Evolutionary conservation across 306 rosid species (phyloP), one percentile per base, ranked within the genome.

Genomic region (Lablab purpureus): DNA sequence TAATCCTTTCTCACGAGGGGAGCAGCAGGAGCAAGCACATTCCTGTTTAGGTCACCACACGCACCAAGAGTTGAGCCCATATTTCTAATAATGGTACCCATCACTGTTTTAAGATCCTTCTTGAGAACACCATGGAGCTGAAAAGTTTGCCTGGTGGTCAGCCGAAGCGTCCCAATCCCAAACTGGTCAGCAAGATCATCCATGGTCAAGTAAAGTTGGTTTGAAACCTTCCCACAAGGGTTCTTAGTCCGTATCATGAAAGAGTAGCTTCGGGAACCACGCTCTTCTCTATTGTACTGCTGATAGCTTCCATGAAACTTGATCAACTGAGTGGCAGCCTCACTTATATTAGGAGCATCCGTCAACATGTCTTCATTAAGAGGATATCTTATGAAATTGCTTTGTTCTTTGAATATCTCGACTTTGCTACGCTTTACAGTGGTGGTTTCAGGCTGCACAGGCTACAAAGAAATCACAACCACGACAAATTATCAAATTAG

Each of bases 291-390:
- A 43, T 93, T 88, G 71, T 96, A 96, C 82, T 93, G 99, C 59
- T 93, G 97, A 81, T 96, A 96, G 85, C 99, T 96, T 37, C 99
- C 98, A 36, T 96, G 99, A 73, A 96, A 96, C 91, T 96, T 96
- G 64, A 96, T 96, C 82, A 96, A 54, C 49, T 96, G 99, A 0
- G 94, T 89, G 7, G 96, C 97, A n/a, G 98, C 87, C 75, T 96
- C 99, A 32, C 94, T 86, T 17, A 96, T 84, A 55, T 96, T 93
- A 10, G 99, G 98, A 2, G 98, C 90, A 50, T 93, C 99, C 0
- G 90, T 96, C 83, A 89, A 74, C 81, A 93, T 77, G 85, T 96
- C 99, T 88, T 96, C 99, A 2, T 91, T 91, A 54, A 96, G 94
- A 75, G 99, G 99, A 72, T 91, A 93, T 63, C 99, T 83, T 34